Evolutionary conservation across 257 asterid genomes (phyloP).

Genomic region (Paulownia fortunei): DNA sequence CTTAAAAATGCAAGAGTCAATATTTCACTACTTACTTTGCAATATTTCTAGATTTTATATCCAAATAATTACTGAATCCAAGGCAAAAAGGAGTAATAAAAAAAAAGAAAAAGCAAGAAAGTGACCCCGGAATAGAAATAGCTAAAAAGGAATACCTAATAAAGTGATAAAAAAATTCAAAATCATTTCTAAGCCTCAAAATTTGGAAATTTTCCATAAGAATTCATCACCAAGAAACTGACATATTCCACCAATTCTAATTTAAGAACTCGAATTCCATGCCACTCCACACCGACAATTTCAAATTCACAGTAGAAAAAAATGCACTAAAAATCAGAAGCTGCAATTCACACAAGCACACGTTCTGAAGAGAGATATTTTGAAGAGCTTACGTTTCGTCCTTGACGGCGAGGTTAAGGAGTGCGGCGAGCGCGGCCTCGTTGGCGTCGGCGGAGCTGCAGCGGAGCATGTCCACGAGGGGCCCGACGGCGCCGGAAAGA

Average conservation of each 20-base stretch:
- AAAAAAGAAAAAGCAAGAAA: neutral
- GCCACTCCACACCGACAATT: neutral
- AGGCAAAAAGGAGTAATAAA: slow-evolving; percentile 20
- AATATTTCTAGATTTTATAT: neutral
- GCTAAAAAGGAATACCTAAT: neutral
- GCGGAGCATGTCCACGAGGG: slow-evolving; percentile 68
- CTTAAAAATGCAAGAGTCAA: neutral
- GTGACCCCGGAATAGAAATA: neutral
- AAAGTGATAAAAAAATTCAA: neutral
- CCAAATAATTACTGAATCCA: slow-evolving; percentile 46
- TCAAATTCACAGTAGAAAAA: neutral
- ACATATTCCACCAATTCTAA: neutral
- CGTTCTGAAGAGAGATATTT: neutral
- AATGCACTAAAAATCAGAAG: neutral
- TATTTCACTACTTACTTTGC: neutral
- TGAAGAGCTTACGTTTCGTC: slow-evolving; percentile 63
- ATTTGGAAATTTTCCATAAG: neutral
- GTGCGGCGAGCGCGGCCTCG: slow-evolving; percentile 74
- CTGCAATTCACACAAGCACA: neutral
- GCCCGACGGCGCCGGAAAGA: slow-evolving; percentile 57
- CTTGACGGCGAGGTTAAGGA: slow-evolving; percentile 83
- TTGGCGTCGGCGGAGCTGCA: slow-evolving; percentile 49
- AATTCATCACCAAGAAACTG: neutral
- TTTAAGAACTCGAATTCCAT: neutral
- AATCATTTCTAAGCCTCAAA: neutral